Base-by-base conservation (phyloP, 805 yeast species). In the Candida glaebosa region DNA sequence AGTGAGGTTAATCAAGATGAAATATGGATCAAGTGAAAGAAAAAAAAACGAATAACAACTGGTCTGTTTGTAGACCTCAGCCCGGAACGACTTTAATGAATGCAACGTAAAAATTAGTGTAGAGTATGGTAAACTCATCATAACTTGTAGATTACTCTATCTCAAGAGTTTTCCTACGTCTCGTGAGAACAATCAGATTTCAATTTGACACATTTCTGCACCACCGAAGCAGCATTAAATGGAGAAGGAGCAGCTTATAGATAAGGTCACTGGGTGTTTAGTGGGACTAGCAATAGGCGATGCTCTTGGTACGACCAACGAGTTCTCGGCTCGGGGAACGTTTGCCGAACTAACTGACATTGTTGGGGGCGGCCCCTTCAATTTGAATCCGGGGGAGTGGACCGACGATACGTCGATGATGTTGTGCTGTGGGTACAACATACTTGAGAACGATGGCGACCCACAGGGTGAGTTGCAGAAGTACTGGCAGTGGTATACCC, bases 401-500 rank as follows among this genome's bases (percentile, higher is more conserved):
- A 30, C 33, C n/a, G 33, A 30, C 15, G 33, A 30, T 30, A 30
- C 33, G 28, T 24, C 12, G 28, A 8, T 8, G 12, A 24, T 17
- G 8, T 17, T 32, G n/a, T 32, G 35, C 18, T 30, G n/a, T 7
- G 33, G 33, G 8, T 7, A 30, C 15, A 30, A 17, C 15, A 14
- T 30, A 12, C 33, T 30, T 30, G 33, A 30, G 6, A 30, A 7
- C 6, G 12, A 15, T 30, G 33, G 33, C 6, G 33, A 30, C 15
- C 15, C 33, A 7, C 33, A 17, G 15, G 33, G n/a, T 7, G 17
- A 30, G n/a, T 32, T 32, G 35, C 8, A 19, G n/a, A 32, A 32
- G 6, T 32, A 32, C 18, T 32, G 33, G 33, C n/a, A 30, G n/a
- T 30, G 33, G 33, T 30, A 30, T 12, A 30, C 33, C 15, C 17